Conservation (phyloP, 2,329 filamentous ascomycete species). For the Xylaria sp. region DNA sequence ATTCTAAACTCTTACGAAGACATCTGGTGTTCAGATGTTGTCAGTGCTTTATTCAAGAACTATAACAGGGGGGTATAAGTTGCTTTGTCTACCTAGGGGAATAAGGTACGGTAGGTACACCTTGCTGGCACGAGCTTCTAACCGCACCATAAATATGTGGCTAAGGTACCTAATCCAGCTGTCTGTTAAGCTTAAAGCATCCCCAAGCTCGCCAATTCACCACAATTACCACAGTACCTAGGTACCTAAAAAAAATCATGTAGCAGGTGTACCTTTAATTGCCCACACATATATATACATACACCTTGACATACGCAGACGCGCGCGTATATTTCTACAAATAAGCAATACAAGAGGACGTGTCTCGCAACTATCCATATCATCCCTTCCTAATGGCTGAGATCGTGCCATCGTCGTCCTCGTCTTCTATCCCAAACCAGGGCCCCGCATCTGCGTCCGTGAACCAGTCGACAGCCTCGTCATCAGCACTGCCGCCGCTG, state of each 20-base stretch:
- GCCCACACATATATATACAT: too few species aligned
- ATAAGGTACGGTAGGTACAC: too few species aligned
- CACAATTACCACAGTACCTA: background rate
- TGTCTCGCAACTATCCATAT: background rate
- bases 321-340: background rate
- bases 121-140: background rate
- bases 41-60: background rate
- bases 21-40: background rate
- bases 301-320: too few species aligned
- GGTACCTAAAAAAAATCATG: too few species aligned
- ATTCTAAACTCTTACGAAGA: too few species aligned
- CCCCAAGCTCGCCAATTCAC: background rate
- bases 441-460: constrained; percentile 23
- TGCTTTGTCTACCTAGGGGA: background rate
- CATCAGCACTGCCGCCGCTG: constrained; percentile 53
- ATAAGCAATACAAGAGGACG: background rate
- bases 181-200: background rate
- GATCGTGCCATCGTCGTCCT: constrained; percentile 22
- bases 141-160: background rate
- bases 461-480: constrained; percentile 11
- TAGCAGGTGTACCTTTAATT: too few species aligned
- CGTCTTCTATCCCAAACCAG: constrained; percentile 31
- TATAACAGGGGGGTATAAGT: background rate
- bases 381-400: constrained; percentile 42
- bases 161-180: background rate